Evolutionary conservation across 805 yeast species (phyloP), one percentile per base, ranked within the genome.

Genomic region (Pichia insulana): DNA sequence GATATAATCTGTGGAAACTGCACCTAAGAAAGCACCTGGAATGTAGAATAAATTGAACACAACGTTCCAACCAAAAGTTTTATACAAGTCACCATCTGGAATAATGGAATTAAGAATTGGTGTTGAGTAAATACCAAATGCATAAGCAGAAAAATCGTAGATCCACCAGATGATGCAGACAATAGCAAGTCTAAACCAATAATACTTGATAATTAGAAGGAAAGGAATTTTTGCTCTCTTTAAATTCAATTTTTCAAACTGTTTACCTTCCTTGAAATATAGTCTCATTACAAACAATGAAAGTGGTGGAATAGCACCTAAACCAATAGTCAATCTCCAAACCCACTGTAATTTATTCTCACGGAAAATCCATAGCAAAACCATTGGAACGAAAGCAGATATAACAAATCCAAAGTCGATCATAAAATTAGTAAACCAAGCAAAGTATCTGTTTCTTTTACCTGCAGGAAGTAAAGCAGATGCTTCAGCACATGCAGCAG

Each of bases 401-500:
- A 78, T 68, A 30, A 90, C 96, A 54, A 85, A 89, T 8, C 97
- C 97, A 30, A 67, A 53, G 63, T 88, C 97, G 55, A 89, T 89
- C 84, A 82, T 82, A 55, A 75, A 71, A 61, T 88, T 83, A 34
- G 97, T 88, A 63, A 88, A 89, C 84, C 88, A 78, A 42, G 80
- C 74, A 57, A 89, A 88, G 70, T 83, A 88, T 60, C 96, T 73
- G 66, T 89, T 87, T 68, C 97, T 81, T 46, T 73, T 71, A 44
- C 95, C 95, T n/a, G 77, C 71, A 15, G 89, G 84, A 52, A 88
- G 67, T 48, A 76, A 65, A 43, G 83, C 79, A 36, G 94, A 78
- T 32, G 94, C 92, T 63, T 89, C 97, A 25, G 96, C 88, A 52
- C 94, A 86, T 30, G 95, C 94, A 16, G 89, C 90, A 8, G 95